Evolutionary conservation across 2,329 filamentous ascomycete species (phyloP).

Genomic region (Coniochaeta pulveracea): DNA sequence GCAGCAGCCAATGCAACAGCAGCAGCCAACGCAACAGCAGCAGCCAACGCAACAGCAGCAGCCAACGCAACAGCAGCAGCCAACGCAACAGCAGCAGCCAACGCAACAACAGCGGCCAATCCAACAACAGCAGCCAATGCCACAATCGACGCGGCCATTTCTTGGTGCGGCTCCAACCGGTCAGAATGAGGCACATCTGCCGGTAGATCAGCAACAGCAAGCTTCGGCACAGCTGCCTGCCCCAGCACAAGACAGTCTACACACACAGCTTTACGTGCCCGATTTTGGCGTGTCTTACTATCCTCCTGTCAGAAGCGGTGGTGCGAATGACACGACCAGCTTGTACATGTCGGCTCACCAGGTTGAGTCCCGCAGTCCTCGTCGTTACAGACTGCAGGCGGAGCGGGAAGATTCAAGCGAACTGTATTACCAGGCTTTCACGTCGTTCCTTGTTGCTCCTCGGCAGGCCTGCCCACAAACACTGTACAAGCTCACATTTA

Average conservation of each 20-base stretch:
- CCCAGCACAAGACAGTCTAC: slow-evolving; percentile 1
- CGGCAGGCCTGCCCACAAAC: slow-evolving; percentile 23
- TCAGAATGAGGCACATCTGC: no score
- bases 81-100: no score
- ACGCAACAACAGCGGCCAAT: slow-evolving; percentile 1
- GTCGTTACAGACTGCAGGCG: slow-evolving; percentile 18
- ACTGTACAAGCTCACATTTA: slow-evolving; percentile 35
- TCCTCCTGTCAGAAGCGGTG: slow-evolving; percentile 10
- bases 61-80: no score
- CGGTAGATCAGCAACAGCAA: no score
- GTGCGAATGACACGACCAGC: slow-evolving; percentile 29
- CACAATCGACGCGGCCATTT: no score
- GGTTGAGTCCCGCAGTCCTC: slow-evolving; percentile 34
- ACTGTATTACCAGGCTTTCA: slow-evolving; percentile 46
- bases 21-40: no score
- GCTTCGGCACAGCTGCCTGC: no score
- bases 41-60: no score
- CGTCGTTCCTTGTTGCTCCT: slow-evolving; percentile 35
- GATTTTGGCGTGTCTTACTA: not conserved
- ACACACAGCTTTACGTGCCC: not conserved
- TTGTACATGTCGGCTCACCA: slow-evolving; percentile 33
- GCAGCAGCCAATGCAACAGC: no score
- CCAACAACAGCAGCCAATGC: not conserved
- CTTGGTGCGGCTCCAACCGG: no score
- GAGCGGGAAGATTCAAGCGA: slow-evolving; percentile 10